phyloP scores from a whole-genome alignment of 1,139 yeast species.

The Arxiozyma heterogenica region DNA sequence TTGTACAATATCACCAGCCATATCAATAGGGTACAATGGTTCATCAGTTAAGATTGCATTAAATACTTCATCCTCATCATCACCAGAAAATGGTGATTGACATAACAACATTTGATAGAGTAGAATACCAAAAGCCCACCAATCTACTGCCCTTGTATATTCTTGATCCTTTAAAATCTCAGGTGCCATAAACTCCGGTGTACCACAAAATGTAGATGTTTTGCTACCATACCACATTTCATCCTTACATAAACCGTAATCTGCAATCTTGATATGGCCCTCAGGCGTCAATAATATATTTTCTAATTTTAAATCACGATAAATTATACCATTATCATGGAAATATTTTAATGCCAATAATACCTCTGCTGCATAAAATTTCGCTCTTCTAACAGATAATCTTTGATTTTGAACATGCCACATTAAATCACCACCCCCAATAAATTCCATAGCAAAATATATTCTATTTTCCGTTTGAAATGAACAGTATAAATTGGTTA shows the following conservation, averaged over 20 bases:
- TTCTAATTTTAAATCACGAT: constrained; percentile 92
- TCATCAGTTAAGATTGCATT: constrained; percentile 97
- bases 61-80: constrained; percentile 95
- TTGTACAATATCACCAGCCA: constrained; percentile 95
- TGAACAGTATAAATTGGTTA: constrained; percentile 84
- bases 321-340: constrained; percentile 92
- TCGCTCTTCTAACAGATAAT: constrained; percentile 84
- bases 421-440: constrained; percentile 97
- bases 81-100: constrained; percentile 96
- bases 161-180: constrained; percentile 89
- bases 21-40: constrained; percentile 93
- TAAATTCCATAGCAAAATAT: constrained; percentile 96
- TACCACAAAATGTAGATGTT: constrained; percentile 95
- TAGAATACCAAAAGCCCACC: constrained; percentile 99
- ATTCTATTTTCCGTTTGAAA: constrained; percentile 97
- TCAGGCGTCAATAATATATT: constrained; percentile 78
- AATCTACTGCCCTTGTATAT: constrained; percentile 89
- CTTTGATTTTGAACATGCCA: constrained; percentile 96
- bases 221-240: constrained; percentile 88
- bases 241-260: constrained; percentile 93
- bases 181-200: constrained; percentile 99
- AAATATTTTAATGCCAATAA: constrained; percentile 81
- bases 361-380: constrained; percentile 95
- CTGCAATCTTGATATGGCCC: constrained; percentile 97
- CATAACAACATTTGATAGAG: constrained; percentile 93